Evolutionary conservation across 1,284 basidiomycete genomes (phyloP).

Genomic region (Marasmius sp.): DNA sequence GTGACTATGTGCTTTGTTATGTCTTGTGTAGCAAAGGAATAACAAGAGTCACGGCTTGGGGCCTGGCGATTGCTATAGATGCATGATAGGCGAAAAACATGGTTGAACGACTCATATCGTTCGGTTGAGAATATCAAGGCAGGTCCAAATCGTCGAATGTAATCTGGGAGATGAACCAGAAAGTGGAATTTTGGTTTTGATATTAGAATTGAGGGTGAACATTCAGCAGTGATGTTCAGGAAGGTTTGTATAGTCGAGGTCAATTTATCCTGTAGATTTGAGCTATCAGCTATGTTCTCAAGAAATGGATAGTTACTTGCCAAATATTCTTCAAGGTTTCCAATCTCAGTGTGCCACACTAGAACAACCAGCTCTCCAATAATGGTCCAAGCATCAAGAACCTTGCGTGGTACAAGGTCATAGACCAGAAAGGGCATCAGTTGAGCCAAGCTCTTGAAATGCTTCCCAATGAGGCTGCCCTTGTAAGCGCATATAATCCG

Average conservation of each 20-base stretch:
- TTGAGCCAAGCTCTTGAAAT: constrained; percentile 28
- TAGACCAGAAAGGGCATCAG: constrained; percentile 20
- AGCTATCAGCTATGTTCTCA: background rate
- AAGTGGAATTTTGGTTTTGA: constrained; percentile 23
- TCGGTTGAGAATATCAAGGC: constrained; percentile 16
- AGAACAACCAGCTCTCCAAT: constrained; percentile 16
- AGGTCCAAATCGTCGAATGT: constrained; percentile 23
- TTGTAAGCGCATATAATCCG: constrained; percentile 23
- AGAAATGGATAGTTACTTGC: constrained; percentile 3
- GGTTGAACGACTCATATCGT: constrained; percentile 18
- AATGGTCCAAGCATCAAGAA: constrained; percentile 15
- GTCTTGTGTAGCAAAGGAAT: background rate
- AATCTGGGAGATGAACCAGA: constrained; percentile 17
- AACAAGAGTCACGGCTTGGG: constrained; percentile 15
- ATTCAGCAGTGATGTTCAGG: constrained; percentile 12
- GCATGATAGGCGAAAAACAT: constrained; percentile 14
- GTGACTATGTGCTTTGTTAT: background rate
- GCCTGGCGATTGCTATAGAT: constrained; percentile 19
- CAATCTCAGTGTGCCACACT: constrained; percentile 24
- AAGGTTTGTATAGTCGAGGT: constrained; percentile 17
- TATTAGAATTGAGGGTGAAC: constrained; percentile 17
- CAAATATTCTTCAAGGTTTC: constrained; percentile 14
- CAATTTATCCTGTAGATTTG: too few relatives aligned
- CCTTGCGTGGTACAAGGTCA: constrained; percentile 14
- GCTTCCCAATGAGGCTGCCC: constrained; percentile 25